Percentiles rank a stretch among this genome's conserved stretches.
Conservation (phyloP, 176 grass and related monocot genomes). For the sorghum (Sorghum bicolor) region Sorghum_bicolor_NCBIv3 NC_012870.2:7606001-7606500, state of each 20-base stretch:
- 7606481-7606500: conserved; percentile 47
- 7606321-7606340: neutral
- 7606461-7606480: conserved; percentile 9
- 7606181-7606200: no score
- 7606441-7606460: neutral
- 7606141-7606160: no score
- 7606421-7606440: conserved; percentile 21
- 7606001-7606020: no score
- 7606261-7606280: no score
- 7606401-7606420: conserved; percentile 30
- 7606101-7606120: neutral
- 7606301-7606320: no score
- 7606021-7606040: neutral
- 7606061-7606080: no score
- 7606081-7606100: no score
- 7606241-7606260: no score
- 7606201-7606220: no score
- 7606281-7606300: neutral
- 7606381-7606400: neutral
- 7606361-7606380: neutral
- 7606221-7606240: no score
- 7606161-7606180: no score
- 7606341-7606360: neutral
- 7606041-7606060: neutral
- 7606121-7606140: no score